Percentiles rank a stretch among this genome's conserved stretches.
These are phyloP conservation scores for Kodamaea neixiangensis DNA, from an alignment of 805 yeast genomes.

Conservation along the genomic window DNA sequence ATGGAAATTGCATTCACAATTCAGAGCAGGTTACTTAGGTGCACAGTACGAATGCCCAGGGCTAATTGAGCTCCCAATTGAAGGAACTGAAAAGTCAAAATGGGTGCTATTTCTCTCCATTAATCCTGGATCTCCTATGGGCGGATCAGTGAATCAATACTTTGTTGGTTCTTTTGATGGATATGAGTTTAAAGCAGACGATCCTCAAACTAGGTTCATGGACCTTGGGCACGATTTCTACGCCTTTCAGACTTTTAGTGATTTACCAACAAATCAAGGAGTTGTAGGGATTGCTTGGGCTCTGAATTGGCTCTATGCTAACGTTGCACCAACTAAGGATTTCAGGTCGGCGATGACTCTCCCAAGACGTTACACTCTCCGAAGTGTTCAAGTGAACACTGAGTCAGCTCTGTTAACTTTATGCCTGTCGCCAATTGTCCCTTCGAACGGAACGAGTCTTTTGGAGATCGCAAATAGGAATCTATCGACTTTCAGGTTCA, in stretches of 20 bases:
- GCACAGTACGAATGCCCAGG: conserved; percentile 47
- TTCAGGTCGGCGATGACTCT: conserved; percentile 40
- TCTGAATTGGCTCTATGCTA: conserved; percentile 44
- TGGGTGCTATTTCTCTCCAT: conserved; percentile 43
- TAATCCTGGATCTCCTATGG: conserved; percentile 45
- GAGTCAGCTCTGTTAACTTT: conserved; percentile 21
- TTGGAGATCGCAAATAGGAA: not conserved
- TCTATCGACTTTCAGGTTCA: not conserved
- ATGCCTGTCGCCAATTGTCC: conserved; percentile 2
- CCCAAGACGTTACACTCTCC: conserved; percentile 29
- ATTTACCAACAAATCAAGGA: conserved; percentile 17
- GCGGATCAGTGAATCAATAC: conserved; percentile 43
- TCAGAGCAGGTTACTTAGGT: conserved; percentile 31
- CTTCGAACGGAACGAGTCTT: not conserved
- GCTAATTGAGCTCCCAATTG: conserved; percentile 30
- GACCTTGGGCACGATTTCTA: conserved; percentile 42
- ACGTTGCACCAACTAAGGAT: conserved; percentile 33
- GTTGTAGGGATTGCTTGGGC: conserved; percentile 45
- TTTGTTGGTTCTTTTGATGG: conserved; percentile 46
- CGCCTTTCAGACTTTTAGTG: conserved; percentile 39
- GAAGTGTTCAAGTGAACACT: conserved; percentile 24
- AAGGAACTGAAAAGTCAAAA: conserved; percentile 18
- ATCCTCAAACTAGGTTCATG: conserved; percentile 25
- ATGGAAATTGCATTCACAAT: conserved; percentile 29
- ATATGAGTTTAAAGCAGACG: conserved; percentile 31